phyloP scores from a whole-genome alignment of 257 asterid species.

The Misopates orontium region DNA sequence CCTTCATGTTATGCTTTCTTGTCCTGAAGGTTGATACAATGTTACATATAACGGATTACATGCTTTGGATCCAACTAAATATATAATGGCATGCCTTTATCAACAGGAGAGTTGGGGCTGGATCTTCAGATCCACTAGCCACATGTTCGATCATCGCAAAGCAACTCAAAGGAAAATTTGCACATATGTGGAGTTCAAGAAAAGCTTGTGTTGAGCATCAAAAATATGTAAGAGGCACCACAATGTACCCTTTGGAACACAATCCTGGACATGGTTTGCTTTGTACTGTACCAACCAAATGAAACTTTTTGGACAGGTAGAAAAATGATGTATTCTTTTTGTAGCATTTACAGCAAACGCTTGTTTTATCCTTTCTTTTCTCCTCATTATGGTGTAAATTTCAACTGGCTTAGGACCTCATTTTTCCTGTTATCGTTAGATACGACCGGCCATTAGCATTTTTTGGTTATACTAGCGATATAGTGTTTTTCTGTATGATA shows the following conservation, averaged over 20 bases:
- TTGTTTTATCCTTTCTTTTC: slow-evolving; percentile 1
- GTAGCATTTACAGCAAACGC: slow-evolving; percentile 24
- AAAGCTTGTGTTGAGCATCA: slow-evolving; percentile 60
- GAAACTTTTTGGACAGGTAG: slow-evolving; percentile 1
- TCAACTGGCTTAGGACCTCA: not conserved
- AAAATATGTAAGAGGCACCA: slow-evolving; percentile 56
- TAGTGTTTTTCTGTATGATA: too few relatives aligned
- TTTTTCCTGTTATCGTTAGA: not conserved
- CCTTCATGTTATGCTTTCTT: not conserved
- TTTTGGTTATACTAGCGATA: too few relatives aligned
- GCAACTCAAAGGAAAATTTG: slow-evolving; percentile 40
- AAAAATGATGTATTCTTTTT: slow-evolving; percentile 14
- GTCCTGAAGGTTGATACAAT: not conserved
- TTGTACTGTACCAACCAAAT: slow-evolving; percentile 60
- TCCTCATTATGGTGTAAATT: slow-evolving; percentile 10
- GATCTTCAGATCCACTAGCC: slow-evolving; percentile 66
- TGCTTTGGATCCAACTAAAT: too few relatives aligned
- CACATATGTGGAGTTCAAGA: slow-evolving; percentile 31
- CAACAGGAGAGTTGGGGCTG: slow-evolving; percentile 77
- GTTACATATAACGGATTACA: not conserved
- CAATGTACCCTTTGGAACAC: slow-evolving; percentile 89
- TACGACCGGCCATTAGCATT: too few relatives aligned
- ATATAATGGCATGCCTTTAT: not conserved
- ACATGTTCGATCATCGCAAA: slow-evolving; percentile 68
- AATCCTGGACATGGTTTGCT: slow-evolving; percentile 77